Evolutionary conservation across 2,329 filamentous ascomycete genomes (phyloP), one percentile per base, ranked within the genome.

Genomic region (Xylogone sp.): DNA sequence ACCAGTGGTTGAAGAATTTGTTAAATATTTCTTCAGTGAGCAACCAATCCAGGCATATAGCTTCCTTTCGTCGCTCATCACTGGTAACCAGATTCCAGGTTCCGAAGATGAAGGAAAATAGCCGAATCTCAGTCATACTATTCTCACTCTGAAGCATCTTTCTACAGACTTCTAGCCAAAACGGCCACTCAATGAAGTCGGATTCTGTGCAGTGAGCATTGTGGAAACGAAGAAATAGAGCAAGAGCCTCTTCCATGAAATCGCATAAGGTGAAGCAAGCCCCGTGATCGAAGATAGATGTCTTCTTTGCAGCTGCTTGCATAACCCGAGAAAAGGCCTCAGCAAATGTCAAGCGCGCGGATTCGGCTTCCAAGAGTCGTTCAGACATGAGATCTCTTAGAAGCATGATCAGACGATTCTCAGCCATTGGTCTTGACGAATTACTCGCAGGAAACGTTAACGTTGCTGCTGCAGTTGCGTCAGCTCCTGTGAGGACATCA

Each of bases 181-280:
- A 89, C 2, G 73, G 67, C 78, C 84, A 87, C 61, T 86, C 75
- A 46, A 86, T 69, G 22, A 80, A 70, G 24, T 76, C 59, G 60
- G 67, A 55, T 24, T 62, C 59, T 12, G 54, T 49, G n/a, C 19
- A 45, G 34, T 61, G 56, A 65, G 75, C 68, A 71, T 80, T 69
- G 31, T 73, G 70, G 57, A 84, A 88, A 49, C 82, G 78, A 42
- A 82, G 74, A 53, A 87, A 73, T 47, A 88, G 82, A 1, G 77
- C 71, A 45, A 88, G 71, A 20, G 83, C 76, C 63, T 90, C 86
- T 64, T 89, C 86, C 50, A 88, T 72, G 56, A 89, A 85, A 64
- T 90, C 86, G 61, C 85, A 86, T 20, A 90, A 71, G n/a, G 84
- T 80, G 63, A 88, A 88, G 65, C 86, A 89, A 45, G 84, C 83